Conservation (phyloP, 805 yeast genomes). For the Candida tammaniensis region DNA sequence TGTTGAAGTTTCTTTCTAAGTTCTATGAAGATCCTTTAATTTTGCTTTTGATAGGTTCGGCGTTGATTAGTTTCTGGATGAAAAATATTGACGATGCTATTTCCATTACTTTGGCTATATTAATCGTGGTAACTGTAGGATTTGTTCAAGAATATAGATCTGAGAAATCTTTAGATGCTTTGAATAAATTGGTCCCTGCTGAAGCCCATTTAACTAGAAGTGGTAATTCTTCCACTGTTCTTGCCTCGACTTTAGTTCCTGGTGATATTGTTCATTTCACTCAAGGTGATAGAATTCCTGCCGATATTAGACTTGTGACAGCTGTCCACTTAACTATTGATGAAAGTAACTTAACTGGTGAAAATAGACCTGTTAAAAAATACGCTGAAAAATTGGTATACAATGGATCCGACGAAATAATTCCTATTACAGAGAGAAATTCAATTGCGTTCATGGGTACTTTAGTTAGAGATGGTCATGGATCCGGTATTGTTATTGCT, state of each 20-base stretch:
- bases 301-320: slow-evolving; percentile 80
- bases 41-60: slow-evolving; percentile 83
- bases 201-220: slow-evolving; percentile 87
- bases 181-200: slow-evolving; percentile 93
- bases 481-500: slow-evolving; percentile 88
- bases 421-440: slow-evolving; percentile 65
- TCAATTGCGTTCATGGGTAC: slow-evolving; percentile 97
- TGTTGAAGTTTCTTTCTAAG: slow-evolving; percentile 70
- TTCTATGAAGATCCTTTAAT: slow-evolving; percentile 92
- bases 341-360: slow-evolving; percentile 95
- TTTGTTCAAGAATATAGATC: slow-evolving; percentile 96
- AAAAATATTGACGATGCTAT: slow-evolving; percentile 96
- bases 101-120: slow-evolving; percentile 87
- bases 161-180: slow-evolving; percentile 90
- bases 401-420: slow-evolving; percentile 23
- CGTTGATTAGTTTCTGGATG: slow-evolving; percentile 81
- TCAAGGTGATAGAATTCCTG: slow-evolving; percentile 96
- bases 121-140: slow-evolving; percentile 94
- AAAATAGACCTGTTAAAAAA: slow-evolving; percentile 83
- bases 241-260: slow-evolving; percentile 88
- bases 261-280: slow-evolving; percentile 90
- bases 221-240: slow-evolving; percentile 72
- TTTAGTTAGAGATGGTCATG: slow-evolving; percentile 92
- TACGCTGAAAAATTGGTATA: slow-evolving; percentile 28
- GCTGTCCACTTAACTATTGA: slow-evolving; percentile 82